Evolutionary conservation across 306 rosid species (phyloP), one percentile per base, ranked within the genome.

Genomic region (Dryas drummondii): DNA sequence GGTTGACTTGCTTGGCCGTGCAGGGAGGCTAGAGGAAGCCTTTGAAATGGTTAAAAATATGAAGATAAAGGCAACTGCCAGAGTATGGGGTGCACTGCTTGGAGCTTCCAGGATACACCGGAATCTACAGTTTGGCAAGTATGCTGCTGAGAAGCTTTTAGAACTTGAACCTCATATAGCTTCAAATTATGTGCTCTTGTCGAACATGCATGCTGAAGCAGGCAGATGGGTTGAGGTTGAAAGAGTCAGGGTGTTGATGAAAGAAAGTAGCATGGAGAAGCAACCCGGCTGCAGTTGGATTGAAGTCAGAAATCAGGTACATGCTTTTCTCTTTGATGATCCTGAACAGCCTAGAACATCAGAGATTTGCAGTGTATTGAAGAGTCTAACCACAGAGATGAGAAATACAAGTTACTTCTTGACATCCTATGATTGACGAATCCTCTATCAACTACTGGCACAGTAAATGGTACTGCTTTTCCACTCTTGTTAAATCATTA

Each of bases 281-380:
- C 87, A 84, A 60, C 91, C 97, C 27, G 92, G 96, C 60, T 88
- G 88, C 75, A 89, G 98, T 70, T 93, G 97, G 97, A 85, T 89
- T 72, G 97, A 91, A 87, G 50, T 81, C 3, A 82, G 84, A 64
- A 80, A 83, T 80, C 89, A 81, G 61, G 76, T 91, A 70, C 80
- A 81, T 50, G 45, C 78, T 76, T 91, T 91, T 87, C 73, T 88
- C 63, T 83, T 90, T 0, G 82, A 88, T 69, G 90, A 86, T 76
- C 81, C 81, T 9, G 57, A 52, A 13, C 86, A 80, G 79, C 77
- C 84, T 56, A 76, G 90, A 72, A 71, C 79, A 49, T 85, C 80
- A 72, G 85, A 83, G 70, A 70, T 84, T 77, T 70, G 66, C 77
- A 72, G 73, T 45, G 17, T 71, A 26, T 79, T 88, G 74, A 83